phyloP scores from a whole-genome alignment of 768 basidiomycete genomes.

The Termitomyces bulborhizus region DNA sequence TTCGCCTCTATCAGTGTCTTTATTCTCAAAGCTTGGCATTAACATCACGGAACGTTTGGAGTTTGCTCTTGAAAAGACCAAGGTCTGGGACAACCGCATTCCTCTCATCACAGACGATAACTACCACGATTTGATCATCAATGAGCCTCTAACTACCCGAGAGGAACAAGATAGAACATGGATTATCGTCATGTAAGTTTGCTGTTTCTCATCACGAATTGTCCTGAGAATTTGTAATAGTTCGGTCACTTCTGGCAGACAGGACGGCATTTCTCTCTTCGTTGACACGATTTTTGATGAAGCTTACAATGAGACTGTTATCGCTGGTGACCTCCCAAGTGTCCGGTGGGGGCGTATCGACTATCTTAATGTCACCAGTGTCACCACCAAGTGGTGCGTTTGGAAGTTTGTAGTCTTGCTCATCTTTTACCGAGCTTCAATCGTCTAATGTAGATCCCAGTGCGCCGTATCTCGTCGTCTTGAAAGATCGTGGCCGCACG shows the following conservation, averaged over 20 bases:
- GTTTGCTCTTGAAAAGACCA: slow-evolving; percentile 22
- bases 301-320: slow-evolving; percentile 58
- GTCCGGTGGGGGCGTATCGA: slow-evolving; percentile 84
- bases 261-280: slow-evolving; percentile 61
- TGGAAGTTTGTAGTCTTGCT: slow-evolving; percentile 65
- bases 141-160: slow-evolving; percentile 58
- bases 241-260: slow-evolving; percentile 49
- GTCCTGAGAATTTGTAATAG: slow-evolving; percentile 25
- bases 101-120: slow-evolving; percentile 81
- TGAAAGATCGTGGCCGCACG: slow-evolving; percentile 64
- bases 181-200: slow-evolving; percentile 65
- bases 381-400: slow-evolving; percentile 82
- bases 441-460: slow-evolving; percentile 29
- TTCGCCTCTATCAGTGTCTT: slow-evolving; percentile 43
- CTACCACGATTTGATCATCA: slow-evolving; percentile 63
- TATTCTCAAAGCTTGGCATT: slow-evolving; percentile 58
- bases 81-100: slow-evolving; percentile 66
- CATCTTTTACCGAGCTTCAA: not conserved
- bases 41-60: slow-evolving; percentile 59
- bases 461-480: slow-evolving; percentile 69
- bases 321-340: slow-evolving; percentile 57
- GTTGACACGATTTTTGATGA: slow-evolving; percentile 72
- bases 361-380: slow-evolving; percentile 74
- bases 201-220: slow-evolving; percentile 1
- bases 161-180: slow-evolving; percentile 68